Percentiles rank a stretch among this genome's conserved stretches.
These are phyloP conservation scores for Colletotrichum sansevieriae DNA, from an alignment of 2,329 filamentous ascomycete species.

Conservation along the genomic window DNA sequence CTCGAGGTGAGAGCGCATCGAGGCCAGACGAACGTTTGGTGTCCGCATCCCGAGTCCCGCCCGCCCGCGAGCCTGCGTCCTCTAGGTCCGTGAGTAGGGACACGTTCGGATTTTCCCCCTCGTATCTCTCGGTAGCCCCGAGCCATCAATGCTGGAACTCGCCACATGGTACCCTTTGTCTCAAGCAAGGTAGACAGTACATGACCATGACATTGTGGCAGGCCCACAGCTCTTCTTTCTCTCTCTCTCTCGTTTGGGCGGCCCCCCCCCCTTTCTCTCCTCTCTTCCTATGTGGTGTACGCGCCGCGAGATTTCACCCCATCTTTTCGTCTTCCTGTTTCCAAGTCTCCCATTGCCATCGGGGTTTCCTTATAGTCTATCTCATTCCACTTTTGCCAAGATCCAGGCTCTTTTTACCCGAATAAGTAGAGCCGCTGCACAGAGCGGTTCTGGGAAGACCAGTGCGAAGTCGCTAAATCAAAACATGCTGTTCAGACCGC, in stretches of 20 bases:
- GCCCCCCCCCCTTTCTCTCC: not conserved
- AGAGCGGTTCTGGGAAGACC: not conserved
- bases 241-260: not conserved
- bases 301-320: conserved; percentile 12
- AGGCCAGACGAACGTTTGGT: conserved; percentile 31
- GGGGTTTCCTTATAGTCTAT: conserved; percentile 17
- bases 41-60: conserved; percentile 22
- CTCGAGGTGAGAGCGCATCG: conserved; percentile 3
- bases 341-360: conserved; percentile 8
- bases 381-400: conserved; percentile 8
- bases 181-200: conserved; percentile 30
- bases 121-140: conserved; percentile 21
- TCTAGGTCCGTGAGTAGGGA: conserved; percentile 27
- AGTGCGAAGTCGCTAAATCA: conserved; percentile 24
- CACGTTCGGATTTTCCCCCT: conserved; percentile 17
- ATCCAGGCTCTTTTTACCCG: conserved; percentile 3
- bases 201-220: not conserved
- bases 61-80: not conserved
- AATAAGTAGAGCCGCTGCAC: not conserved
- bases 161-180: conserved; percentile 19
- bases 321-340: not conserved
- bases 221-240: conserved; percentile 20
- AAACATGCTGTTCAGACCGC: conserved; percentile 17
- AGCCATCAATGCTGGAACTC: conserved; percentile 14
- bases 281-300: conserved; percentile 9